Conservation (phyloP, 2,329 filamentous ascomycete genomes). For the Fragosphaeria purpurea region DNA sequence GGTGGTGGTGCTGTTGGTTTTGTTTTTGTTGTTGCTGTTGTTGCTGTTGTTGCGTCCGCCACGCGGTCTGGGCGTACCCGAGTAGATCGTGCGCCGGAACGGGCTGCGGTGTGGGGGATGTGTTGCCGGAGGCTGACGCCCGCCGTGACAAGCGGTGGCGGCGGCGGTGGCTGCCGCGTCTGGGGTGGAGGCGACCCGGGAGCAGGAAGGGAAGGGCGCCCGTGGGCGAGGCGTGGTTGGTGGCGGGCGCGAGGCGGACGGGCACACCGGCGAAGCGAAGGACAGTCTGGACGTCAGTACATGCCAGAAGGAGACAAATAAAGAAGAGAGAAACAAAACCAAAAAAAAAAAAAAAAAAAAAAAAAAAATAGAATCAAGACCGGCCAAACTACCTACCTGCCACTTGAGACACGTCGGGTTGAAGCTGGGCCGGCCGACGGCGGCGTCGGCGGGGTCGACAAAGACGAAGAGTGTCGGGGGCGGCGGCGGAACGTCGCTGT, state of each 20-base stretch:
- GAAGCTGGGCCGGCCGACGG: constrained; percentile 59
- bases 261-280: constrained; percentile 65
- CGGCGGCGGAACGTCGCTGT: too few species aligned
- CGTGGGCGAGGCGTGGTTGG: constrained; percentile 85
- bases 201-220: constrained; percentile 84
- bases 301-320: too few species aligned
- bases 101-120: constrained; percentile 14
- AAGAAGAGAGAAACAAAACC: too few species aligned
- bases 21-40: not conserved
- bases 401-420: constrained; percentile 93
- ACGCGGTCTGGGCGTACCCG: constrained; percentile 11
- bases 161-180: not conserved
- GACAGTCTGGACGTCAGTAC: constrained; percentile 51
- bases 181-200: constrained; percentile 28
- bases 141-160: not conserved
- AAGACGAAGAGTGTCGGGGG: constrained; percentile 66
- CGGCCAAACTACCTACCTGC: constrained; percentile 55
- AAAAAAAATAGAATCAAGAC: not conserved
- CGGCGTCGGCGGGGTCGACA: constrained; percentile 52
- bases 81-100: constrained; percentile 17
- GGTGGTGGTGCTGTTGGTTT: not conserved
- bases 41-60: constrained; percentile 1
- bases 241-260: constrained; percentile 61
- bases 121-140: not conserved
- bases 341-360: not conserved